Base-by-base conservation (phyloP, 2,329 filamentous ascomycete genomes). In the Dryadomyces quercivorus region DNA sequence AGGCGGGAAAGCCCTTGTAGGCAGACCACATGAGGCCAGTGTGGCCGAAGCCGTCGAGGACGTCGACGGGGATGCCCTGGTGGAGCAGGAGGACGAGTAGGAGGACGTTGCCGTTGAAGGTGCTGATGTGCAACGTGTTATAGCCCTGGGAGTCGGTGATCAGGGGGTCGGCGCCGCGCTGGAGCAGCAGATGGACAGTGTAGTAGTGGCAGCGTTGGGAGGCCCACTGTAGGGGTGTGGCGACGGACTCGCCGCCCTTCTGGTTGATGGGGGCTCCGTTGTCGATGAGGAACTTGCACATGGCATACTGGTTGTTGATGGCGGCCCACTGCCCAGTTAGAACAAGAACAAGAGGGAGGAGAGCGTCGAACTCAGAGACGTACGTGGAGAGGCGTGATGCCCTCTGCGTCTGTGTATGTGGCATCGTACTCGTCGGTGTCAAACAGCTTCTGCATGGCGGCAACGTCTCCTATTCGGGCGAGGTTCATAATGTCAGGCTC, bases 11-110 rank as follows among this genome's bases (percentile, higher is more conserved):
- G 40, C 94, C 93, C 70, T 98, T 98, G 74, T 98, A 98, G 16
- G 92, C 92, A 18, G 93, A 89, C 93, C 93, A 98, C 93, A 98
- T 98, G 58, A 98, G 76, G 57, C 85, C 86, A 1, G 93, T 97
- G 69, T 98, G 94, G 6, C 91, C 89, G 66, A 90, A 92, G 51
- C 82, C 81, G 70, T 98, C 93, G 53, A 85, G 77, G 6, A 93
- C 86, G 66, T 98, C 93, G 58, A 98, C 89, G 16, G 90, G 88
- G 57, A 98, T 93, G 65, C 93, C 90, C 65, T 96, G 91, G 71
- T 98, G 93, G 22, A 98, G 78, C 8, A 98, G 80, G 1, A 98
- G 79, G 51, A 91, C 83, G 31, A 98, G 78, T 56, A 97, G 80
- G 61, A 94, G 86, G 20, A 94, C 86, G 67, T 96, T 97, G 61